A percentile compares a stretch with the other conserved stretches of the same genome.
phyloP scores from a whole-genome alignment of 1,139 yeast genomes.

The Debaryomyces singareniensis region DNA sequence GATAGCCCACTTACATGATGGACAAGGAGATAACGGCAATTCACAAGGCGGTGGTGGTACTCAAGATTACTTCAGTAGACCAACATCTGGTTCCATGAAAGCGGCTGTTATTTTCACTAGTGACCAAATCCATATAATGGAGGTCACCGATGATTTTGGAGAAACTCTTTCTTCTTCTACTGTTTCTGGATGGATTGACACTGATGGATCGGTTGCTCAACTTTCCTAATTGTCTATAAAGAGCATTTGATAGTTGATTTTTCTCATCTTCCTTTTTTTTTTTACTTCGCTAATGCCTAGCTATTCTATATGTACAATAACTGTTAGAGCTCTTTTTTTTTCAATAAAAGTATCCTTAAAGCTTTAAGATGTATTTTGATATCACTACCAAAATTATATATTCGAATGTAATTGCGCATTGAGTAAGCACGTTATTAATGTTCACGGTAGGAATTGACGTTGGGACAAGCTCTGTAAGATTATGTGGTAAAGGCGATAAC shows the following conservation, averaged over 20 bases:
- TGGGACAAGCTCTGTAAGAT: conserved; percentile 47
- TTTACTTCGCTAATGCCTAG: not conserved
- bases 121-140: conserved; percentile 49
- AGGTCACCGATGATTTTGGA: conserved; percentile 43
- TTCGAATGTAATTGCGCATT: no score
- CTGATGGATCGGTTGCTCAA: conserved; percentile 44
- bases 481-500: conserved; percentile 6
- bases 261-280: no score
- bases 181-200: conserved; percentile 49
- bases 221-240: no score
- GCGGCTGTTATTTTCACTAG: conserved; percentile 81
- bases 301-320: not conserved
- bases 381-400: no score
- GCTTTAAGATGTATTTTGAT: not conserved
- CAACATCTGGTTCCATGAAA: conserved; percentile 68
- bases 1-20: conserved; percentile 79
- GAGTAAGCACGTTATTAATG: no score
- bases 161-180: conserved; percentile 46
- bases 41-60: conserved; percentile 70
- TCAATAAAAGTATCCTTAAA: not conserved
- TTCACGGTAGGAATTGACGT: conserved; percentile 44
- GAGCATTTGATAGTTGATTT: no score
- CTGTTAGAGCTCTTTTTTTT: not conserved
- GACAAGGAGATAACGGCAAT: conserved; percentile 62
- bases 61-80: conserved; percentile 81